phyloP scores from a whole-genome alignment of 2,329 filamentous ascomycete species.

The Tolypocladium paradoxum region DNA sequence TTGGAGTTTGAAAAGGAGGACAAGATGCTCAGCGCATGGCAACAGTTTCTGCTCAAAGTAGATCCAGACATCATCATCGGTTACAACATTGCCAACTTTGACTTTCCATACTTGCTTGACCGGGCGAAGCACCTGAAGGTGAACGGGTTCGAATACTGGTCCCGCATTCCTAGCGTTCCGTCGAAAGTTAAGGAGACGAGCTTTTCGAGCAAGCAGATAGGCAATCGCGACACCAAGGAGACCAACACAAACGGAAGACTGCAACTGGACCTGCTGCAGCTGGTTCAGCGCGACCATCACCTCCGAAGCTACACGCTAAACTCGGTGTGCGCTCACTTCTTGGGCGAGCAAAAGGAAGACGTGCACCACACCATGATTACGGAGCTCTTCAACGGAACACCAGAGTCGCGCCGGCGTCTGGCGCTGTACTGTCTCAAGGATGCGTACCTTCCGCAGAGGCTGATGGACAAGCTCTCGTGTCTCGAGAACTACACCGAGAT shows the following conservation, averaged over 20 bases:
- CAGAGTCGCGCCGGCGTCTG: conserved; percentile 80
- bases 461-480: conserved; percentile 97
- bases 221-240: conserved; percentile 83
- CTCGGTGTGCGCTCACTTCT: conserved; percentile 86
- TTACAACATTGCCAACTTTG: conserved; percentile 98
- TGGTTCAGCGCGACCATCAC: conserved; percentile 91
- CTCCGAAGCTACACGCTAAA: conserved; percentile 95
- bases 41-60: conserved; percentile 76
- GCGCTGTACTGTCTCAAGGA: conserved; percentile 97
- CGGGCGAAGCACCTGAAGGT: conserved; percentile 79
- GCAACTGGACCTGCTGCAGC: conserved; percentile 86
- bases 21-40: conserved; percentile 88
- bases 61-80: conserved; percentile 97
- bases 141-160: conserved; percentile 73
- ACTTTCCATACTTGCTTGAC: conserved; percentile 91
- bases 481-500: conserved; percentile 99
- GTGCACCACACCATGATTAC: conserved; percentile 99
- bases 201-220: conserved; percentile 97
- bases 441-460: conserved; percentile 82
- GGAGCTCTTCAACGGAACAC: conserved; percentile 90
- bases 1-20: conserved; percentile 72
- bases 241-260: conserved; percentile 92
- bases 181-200: conserved; percentile 70
- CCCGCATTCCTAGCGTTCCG: conserved; percentile 59
- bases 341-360: conserved; percentile 97